Conservation (phyloP, 139 green algal species). For the Auxenochlorella pyrenoidosa region DNA sequence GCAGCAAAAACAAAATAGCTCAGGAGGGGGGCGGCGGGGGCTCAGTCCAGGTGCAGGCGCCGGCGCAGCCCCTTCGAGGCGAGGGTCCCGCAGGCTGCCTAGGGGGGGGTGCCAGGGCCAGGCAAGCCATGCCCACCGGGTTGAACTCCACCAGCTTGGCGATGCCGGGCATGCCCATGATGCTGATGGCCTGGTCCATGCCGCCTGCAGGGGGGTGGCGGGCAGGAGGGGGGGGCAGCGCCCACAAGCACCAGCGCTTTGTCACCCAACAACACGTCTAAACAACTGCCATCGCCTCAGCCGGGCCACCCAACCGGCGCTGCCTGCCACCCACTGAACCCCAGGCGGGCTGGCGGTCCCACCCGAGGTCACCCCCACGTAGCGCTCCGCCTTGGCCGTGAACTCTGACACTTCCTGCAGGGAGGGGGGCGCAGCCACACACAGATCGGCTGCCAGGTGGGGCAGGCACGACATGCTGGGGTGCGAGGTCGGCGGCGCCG, state of each 20-base stretch:
- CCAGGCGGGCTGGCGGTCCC: background rate
- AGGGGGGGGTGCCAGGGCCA: too few species aligned
- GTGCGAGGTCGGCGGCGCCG: too few species aligned
- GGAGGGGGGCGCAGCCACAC: conserved; percentile 44
- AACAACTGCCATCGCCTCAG: too few species aligned
- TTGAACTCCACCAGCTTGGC: conserved; percentile 87
- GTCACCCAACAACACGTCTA: too few species aligned
- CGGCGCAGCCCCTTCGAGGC: too few species aligned
- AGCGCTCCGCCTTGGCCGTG: conserved; percentile 75
- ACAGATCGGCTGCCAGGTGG: conserved; percentile 16
- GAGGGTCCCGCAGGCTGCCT: too few species aligned
- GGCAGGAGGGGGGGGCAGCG: background rate
- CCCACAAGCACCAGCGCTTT: background rate
- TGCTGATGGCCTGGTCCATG: conserved; percentile 98
- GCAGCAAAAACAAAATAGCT: too few species aligned
- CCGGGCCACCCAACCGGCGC: too few species aligned
- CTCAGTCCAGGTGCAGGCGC: too few species aligned
- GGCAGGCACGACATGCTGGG: background rate
- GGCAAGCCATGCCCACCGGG: too few species aligned
- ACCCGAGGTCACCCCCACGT: conserved; percentile 89
- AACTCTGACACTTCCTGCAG: conserved; percentile 88
- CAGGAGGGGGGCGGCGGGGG: too few species aligned
- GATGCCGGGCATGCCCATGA: conserved; percentile 84
- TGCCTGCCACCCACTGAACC: too few species aligned
- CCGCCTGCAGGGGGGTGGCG: conserved; percentile 45